Evolutionary conservation across 2,329 filamentous ascomycete genomes (phyloP).

Genomic region (Claviceps monticola): DNA sequence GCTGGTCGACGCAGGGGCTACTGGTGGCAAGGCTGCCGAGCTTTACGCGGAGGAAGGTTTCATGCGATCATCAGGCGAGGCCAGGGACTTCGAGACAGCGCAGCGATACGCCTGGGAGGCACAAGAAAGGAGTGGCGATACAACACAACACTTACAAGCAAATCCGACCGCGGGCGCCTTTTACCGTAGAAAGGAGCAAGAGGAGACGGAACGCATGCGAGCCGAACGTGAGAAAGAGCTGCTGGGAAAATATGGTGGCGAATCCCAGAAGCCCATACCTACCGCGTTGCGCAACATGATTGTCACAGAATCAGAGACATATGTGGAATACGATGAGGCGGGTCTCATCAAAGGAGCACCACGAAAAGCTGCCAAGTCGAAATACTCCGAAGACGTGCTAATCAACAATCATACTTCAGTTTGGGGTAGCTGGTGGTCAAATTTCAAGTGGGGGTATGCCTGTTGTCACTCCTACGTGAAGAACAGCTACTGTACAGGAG

Average conservation of each 20-base stretch:
- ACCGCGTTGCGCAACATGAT: slow-evolving; percentile 51
- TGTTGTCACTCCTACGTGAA: slow-evolving; percentile 91
- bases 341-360: slow-evolving; percentile 81
- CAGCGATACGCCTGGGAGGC: slow-evolving; percentile 91
- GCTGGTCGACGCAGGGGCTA: slow-evolving; percentile 75
- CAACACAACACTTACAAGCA: slow-evolving; percentile 79
- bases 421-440: slow-evolving; percentile 96
- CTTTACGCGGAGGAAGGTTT: slow-evolving; percentile 90
- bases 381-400: slow-evolving; percentile 78
- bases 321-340: slow-evolving; percentile 86
- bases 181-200: slow-evolving; percentile 62
- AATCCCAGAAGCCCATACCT: slow-evolving; percentile 40
- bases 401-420: slow-evolving; percentile 85
- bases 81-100: slow-evolving; percentile 80
- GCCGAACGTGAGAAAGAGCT: slow-evolving; percentile 56
- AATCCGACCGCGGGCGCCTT: slow-evolving; percentile 91
- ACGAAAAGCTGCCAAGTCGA: slow-evolving; percentile 65
- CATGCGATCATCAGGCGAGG: slow-evolving; percentile 76
- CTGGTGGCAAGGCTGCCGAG: slow-evolving; percentile 63
- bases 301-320: slow-evolving; percentile 69
- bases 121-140: slow-evolving; percentile 68
- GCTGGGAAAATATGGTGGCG: slow-evolving; percentile 69
- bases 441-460: slow-evolving; percentile 90
- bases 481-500: slow-evolving; percentile 95
- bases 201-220: slow-evolving; percentile 57